Conservation (phyloP, 2,329 filamentous ascomycete species). For the Aspergillus texensis region DNA sequence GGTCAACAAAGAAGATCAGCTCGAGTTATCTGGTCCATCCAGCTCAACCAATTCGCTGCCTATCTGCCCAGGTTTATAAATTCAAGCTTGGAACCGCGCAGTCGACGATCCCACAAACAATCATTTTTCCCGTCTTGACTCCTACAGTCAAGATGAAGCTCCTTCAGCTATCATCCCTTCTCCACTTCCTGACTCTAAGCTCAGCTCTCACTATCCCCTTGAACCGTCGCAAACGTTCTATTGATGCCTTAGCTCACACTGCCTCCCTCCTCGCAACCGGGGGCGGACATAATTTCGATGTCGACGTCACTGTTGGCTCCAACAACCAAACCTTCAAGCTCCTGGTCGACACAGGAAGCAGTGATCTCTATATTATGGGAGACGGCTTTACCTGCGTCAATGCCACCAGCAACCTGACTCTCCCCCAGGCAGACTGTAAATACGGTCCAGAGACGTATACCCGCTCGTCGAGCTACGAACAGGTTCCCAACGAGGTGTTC, state of each 20-base stretch:
- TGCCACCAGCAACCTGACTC: conserved; percentile 7
- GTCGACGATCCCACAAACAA: not conserved
- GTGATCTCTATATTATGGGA: conserved; percentile 50
- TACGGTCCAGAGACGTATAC: conserved; percentile 32
- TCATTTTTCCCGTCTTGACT: not conserved
- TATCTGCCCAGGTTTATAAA: no score
- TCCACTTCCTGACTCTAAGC: not conserved
- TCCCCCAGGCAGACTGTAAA: conserved; percentile 13
- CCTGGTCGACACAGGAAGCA: conserved; percentile 52
- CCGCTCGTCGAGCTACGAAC: conserved; percentile 14
- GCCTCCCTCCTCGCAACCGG: conserved; percentile 16
- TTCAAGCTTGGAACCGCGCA: no score
- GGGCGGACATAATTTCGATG: conserved; percentile 25
- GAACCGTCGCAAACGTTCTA: not conserved
- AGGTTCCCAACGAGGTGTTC: conserved; percentile 25
- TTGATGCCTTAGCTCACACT: not conserved
- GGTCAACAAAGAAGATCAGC: no score
- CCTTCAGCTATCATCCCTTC: not conserved
- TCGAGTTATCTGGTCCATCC: no score
- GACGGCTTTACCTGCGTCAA: conserved; percentile 39
- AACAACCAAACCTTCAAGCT: conserved; percentile 33
- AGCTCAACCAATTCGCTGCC: no score
- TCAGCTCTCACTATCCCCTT: not conserved
- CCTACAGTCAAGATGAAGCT: not conserved
- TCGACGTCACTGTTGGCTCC: conserved; percentile 26